Evolutionary conservation across 805 yeast genomes (phyloP).

Genomic region (Scheffersomyces spartinae): DNA sequence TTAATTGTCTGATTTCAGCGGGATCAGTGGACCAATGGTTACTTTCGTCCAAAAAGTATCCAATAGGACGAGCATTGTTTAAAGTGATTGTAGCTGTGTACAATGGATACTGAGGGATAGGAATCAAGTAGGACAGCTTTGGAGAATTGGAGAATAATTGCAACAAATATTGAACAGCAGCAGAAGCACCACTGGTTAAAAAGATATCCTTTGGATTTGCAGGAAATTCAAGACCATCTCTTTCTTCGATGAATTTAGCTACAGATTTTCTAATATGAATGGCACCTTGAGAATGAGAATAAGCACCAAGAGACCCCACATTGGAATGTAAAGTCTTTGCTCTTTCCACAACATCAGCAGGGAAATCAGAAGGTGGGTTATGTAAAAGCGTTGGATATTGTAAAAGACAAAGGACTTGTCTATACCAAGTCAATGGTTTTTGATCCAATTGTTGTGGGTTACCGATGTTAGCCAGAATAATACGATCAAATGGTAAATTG

Average conservation of each 20-base stretch:
- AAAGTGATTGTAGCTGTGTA: slow-evolving; percentile 91
- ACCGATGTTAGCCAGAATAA: slow-evolving; percentile 90
- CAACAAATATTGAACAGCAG: slow-evolving; percentile 76
- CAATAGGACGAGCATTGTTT: slow-evolving; percentile 71
- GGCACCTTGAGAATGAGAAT: slow-evolving; percentile 89
- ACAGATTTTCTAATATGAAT: slow-evolving; percentile 60
- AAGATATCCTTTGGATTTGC: slow-evolving; percentile 65
- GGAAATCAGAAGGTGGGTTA: slow-evolving; percentile 24
- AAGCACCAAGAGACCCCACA: slow-evolving; percentile 86
- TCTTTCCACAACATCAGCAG: slow-evolving; percentile 62
- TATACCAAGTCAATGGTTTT: slow-evolving; percentile 86
- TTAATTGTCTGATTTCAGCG: slow-evolving; percentile 43
- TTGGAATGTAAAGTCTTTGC: slow-evolving; percentile 50
- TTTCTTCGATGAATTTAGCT: slow-evolving; percentile 62
- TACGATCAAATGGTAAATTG: slow-evolving; percentile 62
- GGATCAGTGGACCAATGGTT: slow-evolving; percentile 80
- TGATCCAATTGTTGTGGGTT: slow-evolving; percentile 97
- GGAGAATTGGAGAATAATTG: slow-evolving; percentile 59
- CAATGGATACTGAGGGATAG: slow-evolving; percentile 96
- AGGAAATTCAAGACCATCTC: slow-evolving; percentile 57
- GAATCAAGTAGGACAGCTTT: slow-evolving; percentile 72
- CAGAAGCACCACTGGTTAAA: slow-evolving; percentile 89
- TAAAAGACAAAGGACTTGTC: slow-evolving; percentile 77
- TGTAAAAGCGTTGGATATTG: slow-evolving; percentile 71
- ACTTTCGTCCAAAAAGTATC: slow-evolving; percentile 76